Evolutionary conservation across 2,329 filamentous ascomycete genomes (phyloP).

Genomic region (Neofusicoccum parvum): DNA sequence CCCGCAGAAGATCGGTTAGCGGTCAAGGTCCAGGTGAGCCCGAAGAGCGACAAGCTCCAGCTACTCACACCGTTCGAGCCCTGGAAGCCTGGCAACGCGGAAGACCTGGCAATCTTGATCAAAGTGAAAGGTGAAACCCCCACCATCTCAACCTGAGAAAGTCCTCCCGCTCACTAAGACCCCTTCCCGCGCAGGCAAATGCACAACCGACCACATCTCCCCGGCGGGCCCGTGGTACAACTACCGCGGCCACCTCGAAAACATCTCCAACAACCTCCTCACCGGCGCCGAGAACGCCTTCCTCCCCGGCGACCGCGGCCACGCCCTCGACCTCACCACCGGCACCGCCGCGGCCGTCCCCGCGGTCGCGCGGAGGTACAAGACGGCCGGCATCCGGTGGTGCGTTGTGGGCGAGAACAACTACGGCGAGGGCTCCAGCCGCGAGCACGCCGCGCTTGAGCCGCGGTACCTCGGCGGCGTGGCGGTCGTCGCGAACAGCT

Average conservation of each 20-base stretch:
- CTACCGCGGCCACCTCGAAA: conserved; percentile 34
- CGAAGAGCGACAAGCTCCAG: conserved; percentile 32
- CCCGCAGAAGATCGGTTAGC: conserved; percentile 26
- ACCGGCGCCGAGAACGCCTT: conserved; percentile 27
- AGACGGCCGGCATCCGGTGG: conserved; percentile 27
- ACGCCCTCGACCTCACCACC: conserved; percentile 29
- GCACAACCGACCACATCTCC: conserved; percentile 45
- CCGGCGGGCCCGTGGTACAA: conserved; percentile 44
- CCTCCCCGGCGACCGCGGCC: conserved; percentile 31
- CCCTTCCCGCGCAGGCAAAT: conserved; percentile 32
- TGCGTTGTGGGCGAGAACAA: conserved; percentile 40
- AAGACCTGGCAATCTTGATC: conserved; percentile 33
- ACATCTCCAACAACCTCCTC: no score
- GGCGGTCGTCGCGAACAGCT: conserved; percentile 30
- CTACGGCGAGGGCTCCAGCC: conserved; percentile 31
- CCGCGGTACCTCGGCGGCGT: conserved; percentile 30
- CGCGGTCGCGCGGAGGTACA: no score
- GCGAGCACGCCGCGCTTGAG: conserved; percentile 34
- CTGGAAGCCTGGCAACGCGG: conserved; percentile 31
- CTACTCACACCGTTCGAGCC: conserved; percentile 26
- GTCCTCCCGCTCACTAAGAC: not conserved
- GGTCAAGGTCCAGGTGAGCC: conserved; percentile 31
- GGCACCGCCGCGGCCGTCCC: not conserved
- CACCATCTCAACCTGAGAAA: no score
- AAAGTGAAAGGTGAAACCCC: conserved; percentile 30